Conservation (phyloP, 2,329 filamentous ascomycete genomes). For the Colletotrichum theobromicola region DNA sequence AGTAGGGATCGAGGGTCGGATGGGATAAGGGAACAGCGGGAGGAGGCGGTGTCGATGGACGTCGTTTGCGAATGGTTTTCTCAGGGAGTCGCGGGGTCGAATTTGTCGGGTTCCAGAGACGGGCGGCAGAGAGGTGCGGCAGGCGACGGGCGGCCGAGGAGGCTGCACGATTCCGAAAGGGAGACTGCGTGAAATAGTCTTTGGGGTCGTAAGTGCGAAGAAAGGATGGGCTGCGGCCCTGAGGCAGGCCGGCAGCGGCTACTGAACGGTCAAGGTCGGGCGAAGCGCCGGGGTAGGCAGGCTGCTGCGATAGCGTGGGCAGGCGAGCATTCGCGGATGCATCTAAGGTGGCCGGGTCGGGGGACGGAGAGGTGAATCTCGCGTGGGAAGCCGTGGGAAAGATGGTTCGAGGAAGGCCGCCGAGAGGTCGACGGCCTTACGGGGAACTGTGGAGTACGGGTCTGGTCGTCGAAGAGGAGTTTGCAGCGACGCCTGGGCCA, state of each 20-base stretch:
- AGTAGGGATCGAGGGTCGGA: slow-evolving; percentile 43
- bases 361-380: slow-evolving; percentile 20
- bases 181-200: slow-evolving; percentile 34
- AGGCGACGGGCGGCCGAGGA: slow-evolving; percentile 34
- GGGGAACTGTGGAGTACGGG: slow-evolving; percentile 17
- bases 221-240: slow-evolving; percentile 20
- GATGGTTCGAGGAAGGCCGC: slow-evolving; percentile 42
- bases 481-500: slow-evolving; percentile 15
- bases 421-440: slow-evolving; percentile 54
- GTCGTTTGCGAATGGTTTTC: slow-evolving; percentile 42
- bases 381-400: slow-evolving; percentile 56
- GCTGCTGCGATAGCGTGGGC: slow-evolving; percentile 35
- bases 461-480: slow-evolving; percentile 10
- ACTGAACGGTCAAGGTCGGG: slow-evolving; percentile 9
- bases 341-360: slow-evolving; percentile 31
- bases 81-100: slow-evolving; percentile 54
- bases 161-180: slow-evolving; percentile 50
- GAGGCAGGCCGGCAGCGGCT: slow-evolving; percentile 19
- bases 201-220: slow-evolving; percentile 16
- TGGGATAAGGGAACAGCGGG: slow-evolving; percentile 56
- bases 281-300: slow-evolving; percentile 32
- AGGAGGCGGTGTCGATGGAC: slow-evolving; percentile 58
- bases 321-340: slow-evolving; percentile 32
- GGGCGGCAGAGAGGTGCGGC: slow-evolving; percentile 49
- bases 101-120: slow-evolving; percentile 67